Conservation (phyloP, 176 grass and related monocot genomes). For the Aegilops tauschii region DNA sequence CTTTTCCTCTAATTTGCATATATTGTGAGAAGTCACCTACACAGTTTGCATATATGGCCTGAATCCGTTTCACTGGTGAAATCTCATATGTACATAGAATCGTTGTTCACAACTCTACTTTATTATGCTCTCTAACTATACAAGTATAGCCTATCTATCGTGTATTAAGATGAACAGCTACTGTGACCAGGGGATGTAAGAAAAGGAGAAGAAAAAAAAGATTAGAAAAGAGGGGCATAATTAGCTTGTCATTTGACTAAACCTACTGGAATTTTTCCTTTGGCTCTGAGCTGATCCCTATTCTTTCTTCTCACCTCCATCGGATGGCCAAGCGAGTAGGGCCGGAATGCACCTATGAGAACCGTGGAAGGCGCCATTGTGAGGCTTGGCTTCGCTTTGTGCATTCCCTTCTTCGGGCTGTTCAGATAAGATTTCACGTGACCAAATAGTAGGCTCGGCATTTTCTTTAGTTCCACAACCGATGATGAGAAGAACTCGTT, state of each 20-base stretch:
- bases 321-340: slow-evolving; percentile 53
- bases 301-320: slow-evolving; percentile 62
- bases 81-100: slow-evolving; percentile 27
- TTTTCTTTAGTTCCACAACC: slow-evolving; percentile 46
- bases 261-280: slow-evolving; percentile 44
- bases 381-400: slow-evolving; percentile 47
- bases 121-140: slow-evolving; percentile 31
- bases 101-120: slow-evolving; percentile 25
- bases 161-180: slow-evolving; percentile 9
- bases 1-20: background rate
- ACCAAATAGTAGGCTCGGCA: slow-evolving; percentile 42
- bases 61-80: background rate
- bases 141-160: slow-evolving; percentile 31
- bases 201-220: background rate
- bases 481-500: slow-evolving; percentile 66
- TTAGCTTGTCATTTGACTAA: slow-evolving; percentile 43
- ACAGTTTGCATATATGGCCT: background rate
- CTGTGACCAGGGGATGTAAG: background rate
- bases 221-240: slow-evolving; percentile 13
- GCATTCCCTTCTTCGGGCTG: slow-evolving; percentile 41
- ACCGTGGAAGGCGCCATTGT: slow-evolving; percentile 55
- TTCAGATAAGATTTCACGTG: slow-evolving; percentile 56
- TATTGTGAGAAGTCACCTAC: background rate
- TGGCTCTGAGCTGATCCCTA: slow-evolving; percentile 51
- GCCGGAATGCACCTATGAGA: slow-evolving; percentile 68